phyloP scores from a whole-genome alignment of 2,329 filamentous ascomycete species.

The Calonectria leucothoes region DNA sequence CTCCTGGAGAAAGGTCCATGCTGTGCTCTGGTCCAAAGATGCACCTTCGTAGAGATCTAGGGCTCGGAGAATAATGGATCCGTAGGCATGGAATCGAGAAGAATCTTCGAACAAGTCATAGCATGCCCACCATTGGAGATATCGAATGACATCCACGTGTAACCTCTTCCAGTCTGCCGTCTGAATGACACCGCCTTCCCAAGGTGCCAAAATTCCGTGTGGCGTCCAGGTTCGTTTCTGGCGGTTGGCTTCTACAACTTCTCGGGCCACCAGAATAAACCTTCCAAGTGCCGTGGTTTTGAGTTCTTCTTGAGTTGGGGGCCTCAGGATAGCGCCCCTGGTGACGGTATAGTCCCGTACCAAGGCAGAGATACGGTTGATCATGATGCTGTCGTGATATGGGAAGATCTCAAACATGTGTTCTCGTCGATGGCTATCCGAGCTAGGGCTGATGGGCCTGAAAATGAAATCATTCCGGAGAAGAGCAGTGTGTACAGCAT shows the following conservation, averaged over 20 bases:
- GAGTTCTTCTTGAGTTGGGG: conserved; percentile 31
- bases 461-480: conserved; percentile 71
- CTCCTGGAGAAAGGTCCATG: conserved; percentile 79
- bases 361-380: conserved; percentile 46
- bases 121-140: conserved; percentile 76
- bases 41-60: conserved; percentile 68
- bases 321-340: conserved; percentile 27
- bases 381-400: conserved; percentile 41
- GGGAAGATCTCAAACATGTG: conserved; percentile 70
- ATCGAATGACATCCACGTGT: conserved; percentile 67
- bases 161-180: conserved; percentile 44
- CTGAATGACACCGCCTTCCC: conserved; percentile 33
- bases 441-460: conserved; percentile 60
- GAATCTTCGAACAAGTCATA: conserved; percentile 63
- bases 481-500: conserved; percentile 77
- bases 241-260: conserved; percentile 64
- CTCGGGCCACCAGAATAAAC: conserved; percentile 63
- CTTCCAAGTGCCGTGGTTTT: conserved; percentile 44
- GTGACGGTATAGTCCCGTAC: conserved; percentile 47
- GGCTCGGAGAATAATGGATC: conserved; percentile 72
- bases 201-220: conserved; percentile 57
- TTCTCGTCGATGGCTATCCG: conserved; percentile 60
- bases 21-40: conserved; percentile 54
- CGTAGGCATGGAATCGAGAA: conserved; percentile 69
- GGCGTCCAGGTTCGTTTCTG: conserved; percentile 59